phyloP scores from a whole-genome alignment of 805 yeast genomes.

The Helenozyma rhizophorensis region DNA sequence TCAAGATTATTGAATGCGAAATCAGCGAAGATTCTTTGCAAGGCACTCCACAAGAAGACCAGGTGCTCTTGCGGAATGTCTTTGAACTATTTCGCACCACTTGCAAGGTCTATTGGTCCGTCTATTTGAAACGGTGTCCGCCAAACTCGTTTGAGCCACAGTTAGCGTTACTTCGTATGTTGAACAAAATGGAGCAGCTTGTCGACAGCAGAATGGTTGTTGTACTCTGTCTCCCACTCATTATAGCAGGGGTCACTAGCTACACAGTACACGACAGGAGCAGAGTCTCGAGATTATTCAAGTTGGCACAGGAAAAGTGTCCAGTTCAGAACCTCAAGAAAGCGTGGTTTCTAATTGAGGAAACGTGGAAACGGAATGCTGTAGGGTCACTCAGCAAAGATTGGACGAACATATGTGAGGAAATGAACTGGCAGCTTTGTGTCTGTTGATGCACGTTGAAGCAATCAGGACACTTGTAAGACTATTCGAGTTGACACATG shows the following conservation, averaged over 20 bases:
- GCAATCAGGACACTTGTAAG: neutral
- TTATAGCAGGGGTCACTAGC: constrained; percentile 26
- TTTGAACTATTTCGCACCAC: constrained; percentile 30
- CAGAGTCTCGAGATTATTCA: constrained; percentile 10
- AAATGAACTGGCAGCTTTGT: constrained; percentile 22
- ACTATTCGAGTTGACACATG: neutral
- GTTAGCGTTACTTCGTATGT: constrained; percentile 15
- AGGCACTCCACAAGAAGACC: constrained; percentile 10
- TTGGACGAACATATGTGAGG: constrained; percentile 36
- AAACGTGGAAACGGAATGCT: constrained; percentile 35
- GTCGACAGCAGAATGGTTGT: constrained; percentile 23
- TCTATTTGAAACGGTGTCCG: constrained; percentile 21
- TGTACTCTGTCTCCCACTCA: constrained; percentile 21
- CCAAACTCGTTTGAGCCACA: constrained; percentile 30
- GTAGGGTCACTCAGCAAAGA: constrained; percentile 32
- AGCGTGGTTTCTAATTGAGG: constrained; percentile 32
- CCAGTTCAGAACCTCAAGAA: constrained; percentile 28
- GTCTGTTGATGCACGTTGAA: constrained; percentile 1
- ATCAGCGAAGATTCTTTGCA: constrained; percentile 14
- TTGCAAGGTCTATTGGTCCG: constrained; percentile 19
- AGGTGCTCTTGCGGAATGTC: constrained; percentile 28
- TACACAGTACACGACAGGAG: constrained; percentile 16
- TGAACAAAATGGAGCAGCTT: constrained; percentile 25
- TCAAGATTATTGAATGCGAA: constrained; percentile 15
- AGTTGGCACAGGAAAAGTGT: constrained; percentile 12